phyloP scores from a whole-genome alignment of 2,329 filamentous ascomycete genomes.

The Herpotrichia juniperi region DNA sequence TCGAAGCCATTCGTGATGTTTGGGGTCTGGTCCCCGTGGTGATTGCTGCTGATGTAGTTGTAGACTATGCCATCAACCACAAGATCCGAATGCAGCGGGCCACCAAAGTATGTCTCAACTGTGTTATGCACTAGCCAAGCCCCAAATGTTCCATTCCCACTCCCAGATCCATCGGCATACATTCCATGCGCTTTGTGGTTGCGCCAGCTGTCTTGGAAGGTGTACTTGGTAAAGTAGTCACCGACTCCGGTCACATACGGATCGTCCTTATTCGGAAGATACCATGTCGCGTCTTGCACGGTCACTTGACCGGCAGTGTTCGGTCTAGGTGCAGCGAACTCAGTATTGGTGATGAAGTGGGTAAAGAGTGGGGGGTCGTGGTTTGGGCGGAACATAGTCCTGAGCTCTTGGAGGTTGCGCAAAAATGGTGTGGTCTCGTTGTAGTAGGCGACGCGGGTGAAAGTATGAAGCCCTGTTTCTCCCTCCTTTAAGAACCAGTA shows the following conservation, averaged over 20 bases:
- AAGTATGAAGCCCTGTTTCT: too few species aligned
- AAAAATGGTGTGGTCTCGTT: too few species aligned
- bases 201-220: slow-evolving; percentile 64
- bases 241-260: slow-evolving; percentile 62
- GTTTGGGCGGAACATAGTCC: too few species aligned
- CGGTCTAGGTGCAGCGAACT: slow-evolving; percentile 61
- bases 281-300: slow-evolving; percentile 70
- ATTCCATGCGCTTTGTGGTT: slow-evolving; percentile 64
- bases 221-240: slow-evolving; percentile 72
- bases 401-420: too few species aligned
- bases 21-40: slow-evolving; percentile 67
- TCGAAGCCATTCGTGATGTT: slow-evolving; percentile 71
- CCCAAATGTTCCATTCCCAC: slow-evolving; percentile 61
- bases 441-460: too few species aligned
- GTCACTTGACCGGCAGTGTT: slow-evolving; percentile 49
- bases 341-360: slow-evolving; percentile 63
- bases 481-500: too few species aligned
- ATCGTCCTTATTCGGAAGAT: slow-evolving; percentile 60
- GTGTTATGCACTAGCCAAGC: slow-evolving; percentile 71
- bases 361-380: slow-evolving; percentile 65
- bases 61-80: slow-evolving; percentile 70
- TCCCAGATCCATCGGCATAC: slow-evolving; percentile 59
- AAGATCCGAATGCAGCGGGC: slow-evolving; percentile 67
- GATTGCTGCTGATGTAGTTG: slow-evolving; percentile 62
- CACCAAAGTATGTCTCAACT: slow-evolving; percentile 67